Evolutionary conservation across 345 rosid genomes (phyloP), one percentile per base, ranked within the genome.

Genomic region (Gossypium turneri): DNA sequence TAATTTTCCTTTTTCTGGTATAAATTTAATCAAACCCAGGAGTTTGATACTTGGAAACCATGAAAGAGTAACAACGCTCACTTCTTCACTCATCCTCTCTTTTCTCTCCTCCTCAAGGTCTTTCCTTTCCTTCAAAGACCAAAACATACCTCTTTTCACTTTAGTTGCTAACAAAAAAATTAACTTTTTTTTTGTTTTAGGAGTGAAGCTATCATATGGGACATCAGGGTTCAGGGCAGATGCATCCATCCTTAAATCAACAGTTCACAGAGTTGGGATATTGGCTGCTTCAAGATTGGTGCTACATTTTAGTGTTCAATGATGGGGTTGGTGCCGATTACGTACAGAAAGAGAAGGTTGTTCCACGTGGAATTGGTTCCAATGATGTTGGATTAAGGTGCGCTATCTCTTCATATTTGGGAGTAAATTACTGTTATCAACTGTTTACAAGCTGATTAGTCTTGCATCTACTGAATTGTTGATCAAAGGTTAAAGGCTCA

Each of bases 321-420:
- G 96, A 91, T 84, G 82, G 88, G 65, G 98, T 93, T 75, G 99
- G 99, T 76, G 98, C 99, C 69, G 98, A 95, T 69, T 91, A 81
- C 79, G 97, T 95, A 73, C 98, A 91, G 92, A 95, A 95, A 79
- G 97, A 91, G 83, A 95, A 90, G 85, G 89, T 88, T 83, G 75
- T 74, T 71, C 99, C 97, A 22, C 85, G 71, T 55, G 91, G 89
- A 73, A 90, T 93, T 78, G 88, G 87, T 75, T 74, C 82, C 2
- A 61, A 75, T 6, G 92, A 91, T 80, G 82, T 78, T 43, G 91
- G 97, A 24, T 51, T 70, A 77, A 90, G 97, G 94, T 88, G 77
- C 80, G 83, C 62, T 16, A 72, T 83, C 75, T 73, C 52, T 52
- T 66, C 68, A 38, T 62, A 48, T 74, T 62, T 50, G 61, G 16